Evolutionary conservation across 2,329 filamentous ascomycete species (phyloP), one percentile per base, ranked within the genome.

Genomic region (Xylaria sp.): DNA sequence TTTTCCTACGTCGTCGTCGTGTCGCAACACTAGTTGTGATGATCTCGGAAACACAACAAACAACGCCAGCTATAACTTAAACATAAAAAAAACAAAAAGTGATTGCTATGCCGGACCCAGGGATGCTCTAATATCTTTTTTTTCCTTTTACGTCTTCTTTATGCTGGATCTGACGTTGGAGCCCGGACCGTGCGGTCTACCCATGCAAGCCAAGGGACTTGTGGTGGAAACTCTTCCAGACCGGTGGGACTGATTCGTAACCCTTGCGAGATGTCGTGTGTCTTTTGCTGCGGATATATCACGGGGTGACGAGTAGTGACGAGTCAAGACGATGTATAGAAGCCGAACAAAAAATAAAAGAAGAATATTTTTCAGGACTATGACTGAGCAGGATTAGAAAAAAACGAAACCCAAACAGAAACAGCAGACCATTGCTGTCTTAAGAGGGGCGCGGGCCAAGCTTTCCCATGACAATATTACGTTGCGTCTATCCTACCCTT

Each of bases 201-300:
- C 38, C 26, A 44, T 58, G 38, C 40, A 60, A 70, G 67, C 61
- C 61, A 61, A 68, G 59, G 36, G 26, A 48, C 49, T 46, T n/a
- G 13, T 33, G 63, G 58, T 54, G 63, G 38, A 15, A 48, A 59
- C 65, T n/a, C 63, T 44, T 65, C 68, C 71, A 69, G 69, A 59
- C 59, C 67, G 44, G 71, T 69, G 71, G 73, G 69, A 73, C 64
- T 66, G 71, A 73, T 74, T 75, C 73, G 74, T 76, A 67, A 75
- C 68, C 73, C 63, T 64, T 51, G 48, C 48, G 60, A 26, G 51
- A 70, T 72, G 71, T 20, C 33, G 53, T 11, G 33, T 23, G 33
- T 23, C 33, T 46, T 23, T 13, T 26, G 53, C 44, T 38, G 48
- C n/a, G 48, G 48, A 61, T 44, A 53, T 57, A 63, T 54, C 59